These are phyloP conservation scores for Emericellopsis atlantica DNA, from an alignment of 2,329 filamentous ascomycete genomes.

Conservation along the genomic window DNA sequence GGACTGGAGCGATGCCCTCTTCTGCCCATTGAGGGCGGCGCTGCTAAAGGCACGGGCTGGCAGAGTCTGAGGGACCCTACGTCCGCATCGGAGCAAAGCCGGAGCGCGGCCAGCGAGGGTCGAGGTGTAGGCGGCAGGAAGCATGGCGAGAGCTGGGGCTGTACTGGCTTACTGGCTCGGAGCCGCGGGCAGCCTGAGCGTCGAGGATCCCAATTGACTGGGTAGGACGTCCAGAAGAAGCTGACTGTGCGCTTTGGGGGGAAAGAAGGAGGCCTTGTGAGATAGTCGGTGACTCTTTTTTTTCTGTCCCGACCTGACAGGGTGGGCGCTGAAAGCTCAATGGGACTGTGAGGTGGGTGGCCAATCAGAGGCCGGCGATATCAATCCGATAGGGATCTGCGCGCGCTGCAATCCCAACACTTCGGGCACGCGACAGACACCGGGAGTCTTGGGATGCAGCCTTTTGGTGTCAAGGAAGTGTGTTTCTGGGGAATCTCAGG, in stretches of 20 bases:
- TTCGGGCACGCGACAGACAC: background rate
- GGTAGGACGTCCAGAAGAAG: constrained; percentile 2
- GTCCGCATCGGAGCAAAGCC: constrained; percentile 42
- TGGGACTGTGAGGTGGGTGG: background rate
- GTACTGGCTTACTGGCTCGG: constrained; percentile 13
- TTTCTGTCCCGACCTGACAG: background rate
- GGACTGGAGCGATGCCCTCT: constrained; percentile 17
- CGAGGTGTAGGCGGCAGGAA: constrained; percentile 7
- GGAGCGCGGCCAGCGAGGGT: constrained; percentile 43
- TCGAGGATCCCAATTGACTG: constrained; percentile 16
- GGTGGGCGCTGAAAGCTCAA: constrained; percentile 4
- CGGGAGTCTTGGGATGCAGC: no score
- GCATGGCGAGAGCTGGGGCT: constrained; percentile 11
- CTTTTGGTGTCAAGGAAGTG: no score
- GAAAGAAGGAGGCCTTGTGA: constrained; percentile 6
- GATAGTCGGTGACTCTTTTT: constrained; percentile 12
- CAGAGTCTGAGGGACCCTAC: constrained; percentile 31
- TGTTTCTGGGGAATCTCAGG: no score
- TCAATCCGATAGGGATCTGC: background rate
- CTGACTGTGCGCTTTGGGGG: constrained; percentile 2
- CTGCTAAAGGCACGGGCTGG: constrained; percentile 30
- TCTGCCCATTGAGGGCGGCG: constrained; percentile 11
- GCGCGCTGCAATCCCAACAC: background rate
- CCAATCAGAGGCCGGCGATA: no score
- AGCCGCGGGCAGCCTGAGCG: constrained; percentile 20